Evolutionary conservation across 2,329 filamentous ascomycete genomes (phyloP).

Genomic region (Aspergillus sergii): DNA sequence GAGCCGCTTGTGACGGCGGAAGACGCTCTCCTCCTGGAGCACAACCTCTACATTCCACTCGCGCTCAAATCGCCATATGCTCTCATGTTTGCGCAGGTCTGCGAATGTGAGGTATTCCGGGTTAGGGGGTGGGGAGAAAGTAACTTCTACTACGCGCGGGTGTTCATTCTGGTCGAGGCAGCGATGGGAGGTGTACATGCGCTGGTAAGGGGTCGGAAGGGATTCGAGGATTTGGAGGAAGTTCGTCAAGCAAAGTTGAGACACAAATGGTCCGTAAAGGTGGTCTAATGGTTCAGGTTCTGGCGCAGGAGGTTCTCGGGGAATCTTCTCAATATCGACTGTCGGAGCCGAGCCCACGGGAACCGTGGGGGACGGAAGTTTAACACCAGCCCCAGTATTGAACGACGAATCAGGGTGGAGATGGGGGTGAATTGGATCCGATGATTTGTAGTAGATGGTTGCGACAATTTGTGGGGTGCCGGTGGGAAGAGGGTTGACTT

Average conservation of each 20-base stretch:
- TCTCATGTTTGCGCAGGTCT: conserved; percentile 77
- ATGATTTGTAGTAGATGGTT: conserved; percentile 53
- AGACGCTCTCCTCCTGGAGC: conserved; percentile 72
- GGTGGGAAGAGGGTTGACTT: conserved; percentile 40
- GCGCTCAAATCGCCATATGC: conserved; percentile 79
- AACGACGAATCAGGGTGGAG: conserved; percentile 52
- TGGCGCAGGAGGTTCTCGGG: conserved; percentile 56
- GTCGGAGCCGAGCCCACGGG: conserved; percentile 53
- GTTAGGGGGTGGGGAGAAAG: conserved; percentile 53
- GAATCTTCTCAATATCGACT: conserved; percentile 54
- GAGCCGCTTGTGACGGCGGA: conserved; percentile 77
- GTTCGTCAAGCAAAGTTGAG: conserved; percentile 58
- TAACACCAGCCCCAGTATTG: conserved; percentile 37
- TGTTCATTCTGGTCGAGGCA: conserved; percentile 51
- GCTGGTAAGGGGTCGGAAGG: conserved; percentile 52
- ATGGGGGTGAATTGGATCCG: conserved; percentile 46
- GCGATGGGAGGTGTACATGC: conserved; percentile 51
- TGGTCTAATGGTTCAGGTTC: conserved; percentile 59
- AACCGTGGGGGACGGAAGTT: conserved; percentile 44
- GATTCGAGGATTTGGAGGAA: conserved; percentile 56
- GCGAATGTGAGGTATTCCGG: conserved; percentile 56
- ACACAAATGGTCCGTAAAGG: conserved; percentile 57
- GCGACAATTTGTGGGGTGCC: conserved; percentile 49
- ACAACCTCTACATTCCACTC: conserved; percentile 88
- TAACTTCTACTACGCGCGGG: conserved; percentile 56